Evolutionary conservation across 2,329 filamentous ascomycete genomes (phyloP).

Genomic region (Pseudogymnoascus sp.): DNA sequence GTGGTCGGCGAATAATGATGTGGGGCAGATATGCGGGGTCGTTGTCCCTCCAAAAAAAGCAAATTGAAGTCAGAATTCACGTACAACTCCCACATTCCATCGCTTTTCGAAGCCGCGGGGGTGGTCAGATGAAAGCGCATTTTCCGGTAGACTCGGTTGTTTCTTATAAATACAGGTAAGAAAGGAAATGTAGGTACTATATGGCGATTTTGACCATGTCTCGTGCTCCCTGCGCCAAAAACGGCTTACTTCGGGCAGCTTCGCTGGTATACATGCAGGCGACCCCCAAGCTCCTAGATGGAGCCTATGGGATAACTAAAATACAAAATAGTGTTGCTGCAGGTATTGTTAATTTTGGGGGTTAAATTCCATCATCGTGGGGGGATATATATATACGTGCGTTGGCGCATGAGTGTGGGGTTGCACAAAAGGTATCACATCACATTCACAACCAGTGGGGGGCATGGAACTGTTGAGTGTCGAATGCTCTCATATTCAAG

Average conservation of each 20-base stretch:
- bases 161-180: conserved; percentile 2
- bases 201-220: neutral
- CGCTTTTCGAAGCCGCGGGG: neutral
- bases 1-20: conserved; percentile 7
- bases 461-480: neutral
- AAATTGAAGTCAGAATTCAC: neutral
- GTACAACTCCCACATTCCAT: neutral
- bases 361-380: conserved; percentile 4
- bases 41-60: conserved; percentile 8
- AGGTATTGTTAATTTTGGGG: neutral
- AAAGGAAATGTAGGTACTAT: neutral
- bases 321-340: neutral
- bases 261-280: neutral
- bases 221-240: neutral
- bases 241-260: neutral
- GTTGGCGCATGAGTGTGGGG: neutral
- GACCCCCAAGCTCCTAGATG: neutral
- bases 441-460: neutral
- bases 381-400: conserved; percentile 7
- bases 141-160: neutral
- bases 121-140: neutral
- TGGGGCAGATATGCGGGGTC: conserved; percentile 8
- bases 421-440: conserved; percentile 5
- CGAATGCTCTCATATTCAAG: neutral
- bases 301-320: neutral